A percentile compares a stretch with the other conserved stretches of the same genome.
These are phyloP conservation scores for Coemansia sp. DNA, from an alignment of 192 early-diverging fungal genomes.

Conservation along the genomic window DNA sequence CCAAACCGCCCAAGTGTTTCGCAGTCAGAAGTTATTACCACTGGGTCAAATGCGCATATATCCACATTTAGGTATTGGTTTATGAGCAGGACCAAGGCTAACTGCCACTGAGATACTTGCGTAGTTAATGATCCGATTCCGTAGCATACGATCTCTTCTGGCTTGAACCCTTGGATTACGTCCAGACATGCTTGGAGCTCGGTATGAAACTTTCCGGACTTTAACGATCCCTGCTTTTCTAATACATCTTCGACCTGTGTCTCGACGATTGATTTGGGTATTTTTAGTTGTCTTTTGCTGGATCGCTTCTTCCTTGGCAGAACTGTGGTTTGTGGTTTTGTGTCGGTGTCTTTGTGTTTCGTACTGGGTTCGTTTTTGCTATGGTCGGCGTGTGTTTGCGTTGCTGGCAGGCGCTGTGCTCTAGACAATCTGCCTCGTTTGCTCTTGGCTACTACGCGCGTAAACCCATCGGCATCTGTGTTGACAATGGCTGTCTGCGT, in stretches of 20 bases:
- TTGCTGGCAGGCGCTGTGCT: background rate
- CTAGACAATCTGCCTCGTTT: background rate
- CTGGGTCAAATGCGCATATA: slow-evolving; percentile 41
- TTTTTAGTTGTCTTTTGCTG: background rate
- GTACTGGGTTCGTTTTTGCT: background rate
- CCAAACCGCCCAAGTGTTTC: slow-evolving; percentile 12
- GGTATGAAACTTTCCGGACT: slow-evolving; percentile 15
- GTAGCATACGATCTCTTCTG: slow-evolving; percentile 49
- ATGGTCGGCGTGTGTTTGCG: background rate
- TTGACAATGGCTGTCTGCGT: background rate
- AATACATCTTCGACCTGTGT: slow-evolving; percentile 12
- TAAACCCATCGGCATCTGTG: slow-evolving; percentile 13
- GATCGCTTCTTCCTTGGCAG: background rate
- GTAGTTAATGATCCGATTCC: slow-evolving; percentile 38
- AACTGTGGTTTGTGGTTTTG: background rate
- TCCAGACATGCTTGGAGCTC: background rate
- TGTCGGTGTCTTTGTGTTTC: background rate
- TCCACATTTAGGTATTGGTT: slow-evolving; percentile 9
- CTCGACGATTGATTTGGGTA: background rate
- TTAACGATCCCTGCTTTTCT: slow-evolving; percentile 18
- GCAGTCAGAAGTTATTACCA: slow-evolving; percentile 3
- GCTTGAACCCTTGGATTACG: slow-evolving; percentile 19
- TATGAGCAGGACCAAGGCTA: slow-evolving; percentile 31
- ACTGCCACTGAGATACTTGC: slow-evolving; percentile 49
- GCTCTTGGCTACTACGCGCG: background rate